Conservation (phyloP, 2,329 filamentous ascomycete species). For the Pseudogymnoascus sp. region DNA sequence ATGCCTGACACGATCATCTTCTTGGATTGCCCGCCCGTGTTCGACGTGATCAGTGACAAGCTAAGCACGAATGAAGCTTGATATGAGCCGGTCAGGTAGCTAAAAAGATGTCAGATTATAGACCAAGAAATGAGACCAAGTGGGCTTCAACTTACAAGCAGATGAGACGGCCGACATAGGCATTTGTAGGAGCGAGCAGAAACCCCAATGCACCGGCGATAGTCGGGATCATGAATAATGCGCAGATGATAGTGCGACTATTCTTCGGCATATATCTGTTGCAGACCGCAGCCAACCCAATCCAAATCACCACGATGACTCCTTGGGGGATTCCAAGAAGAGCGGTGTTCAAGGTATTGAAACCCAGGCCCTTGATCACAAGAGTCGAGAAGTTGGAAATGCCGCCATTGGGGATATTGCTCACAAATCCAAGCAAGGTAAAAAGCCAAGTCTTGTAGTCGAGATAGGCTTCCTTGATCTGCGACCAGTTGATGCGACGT, state of each 20-base stretch:
- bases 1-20: conserved; percentile 46
- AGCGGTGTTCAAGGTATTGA: conserved; percentile 45
- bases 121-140: background rate
- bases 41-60: conserved; percentile 51
- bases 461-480: conserved; percentile 43
- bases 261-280: conserved; percentile 39
- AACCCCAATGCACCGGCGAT: conserved; percentile 54
- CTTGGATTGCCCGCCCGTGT: conserved; percentile 45
- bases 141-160: conserved; percentile 39
- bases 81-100: conserved; percentile 37
- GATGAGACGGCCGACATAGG: conserved; percentile 48
- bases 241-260: conserved; percentile 47
- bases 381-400: conserved; percentile 43
- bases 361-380: conserved; percentile 33
- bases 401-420: conserved; percentile 50
- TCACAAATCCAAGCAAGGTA: conserved; percentile 21
- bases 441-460: conserved; percentile 33
- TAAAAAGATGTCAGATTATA: conserved; percentile 30
- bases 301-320: conserved; percentile 52
- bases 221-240: conserved; percentile 53
- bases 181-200: conserved; percentile 44
- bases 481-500: conserved; percentile 41
- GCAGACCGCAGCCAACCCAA: conserved; percentile 37
- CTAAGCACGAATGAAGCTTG: conserved; percentile 29
- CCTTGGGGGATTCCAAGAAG: conserved; percentile 48